Conservation (phyloP, 305 asterid species). For the Ilex paraguariensis region DNA sequence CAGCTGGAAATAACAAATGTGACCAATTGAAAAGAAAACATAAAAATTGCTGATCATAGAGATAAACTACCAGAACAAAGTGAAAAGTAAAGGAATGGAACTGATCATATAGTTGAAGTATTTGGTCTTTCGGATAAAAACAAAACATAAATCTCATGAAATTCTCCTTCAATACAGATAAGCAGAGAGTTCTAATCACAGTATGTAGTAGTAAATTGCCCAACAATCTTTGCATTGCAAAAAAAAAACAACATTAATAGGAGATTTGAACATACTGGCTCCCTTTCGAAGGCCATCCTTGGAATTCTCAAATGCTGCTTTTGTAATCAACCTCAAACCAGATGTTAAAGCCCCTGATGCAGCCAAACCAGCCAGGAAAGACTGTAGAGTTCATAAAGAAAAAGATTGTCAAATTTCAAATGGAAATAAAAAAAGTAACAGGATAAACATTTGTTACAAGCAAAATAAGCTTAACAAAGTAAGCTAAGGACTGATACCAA, state of each 20-base stretch:
- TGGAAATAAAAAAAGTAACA: too few relatives aligned
- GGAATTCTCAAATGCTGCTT: constrained; percentile 33
- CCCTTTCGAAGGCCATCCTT: constrained; percentile 40
- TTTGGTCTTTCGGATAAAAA: too few relatives aligned
- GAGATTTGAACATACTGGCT: constrained; percentile 26
- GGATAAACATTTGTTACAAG: not conserved
- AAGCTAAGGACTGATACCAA: constrained; percentile 3
- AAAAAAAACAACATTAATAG: not conserved
- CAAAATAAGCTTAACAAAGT: not conserved
- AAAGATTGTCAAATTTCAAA: not conserved
- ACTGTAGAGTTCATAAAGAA: constrained; percentile 18
- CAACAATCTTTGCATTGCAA: too few relatives aligned
- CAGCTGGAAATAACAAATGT: too few relatives aligned
- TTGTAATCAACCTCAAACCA: constrained; percentile 41
- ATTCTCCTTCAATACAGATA: not conserved
- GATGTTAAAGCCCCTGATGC: constrained; percentile 47
- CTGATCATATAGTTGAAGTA: too few relatives aligned
- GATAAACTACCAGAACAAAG: too few relatives aligned
- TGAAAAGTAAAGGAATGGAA: too few relatives aligned
- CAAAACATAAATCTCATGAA: too few relatives aligned
- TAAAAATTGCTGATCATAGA: too few relatives aligned
- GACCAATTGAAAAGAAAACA: too few relatives aligned
- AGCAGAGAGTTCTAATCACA: not conserved
- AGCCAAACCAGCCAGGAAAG: constrained; percentile 39
- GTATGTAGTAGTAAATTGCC: too few relatives aligned